These are phyloP conservation scores for Acanthamoeba healyi DNA, from an alignment of 208 protist species.

Conservation along the genomic window DNA sequence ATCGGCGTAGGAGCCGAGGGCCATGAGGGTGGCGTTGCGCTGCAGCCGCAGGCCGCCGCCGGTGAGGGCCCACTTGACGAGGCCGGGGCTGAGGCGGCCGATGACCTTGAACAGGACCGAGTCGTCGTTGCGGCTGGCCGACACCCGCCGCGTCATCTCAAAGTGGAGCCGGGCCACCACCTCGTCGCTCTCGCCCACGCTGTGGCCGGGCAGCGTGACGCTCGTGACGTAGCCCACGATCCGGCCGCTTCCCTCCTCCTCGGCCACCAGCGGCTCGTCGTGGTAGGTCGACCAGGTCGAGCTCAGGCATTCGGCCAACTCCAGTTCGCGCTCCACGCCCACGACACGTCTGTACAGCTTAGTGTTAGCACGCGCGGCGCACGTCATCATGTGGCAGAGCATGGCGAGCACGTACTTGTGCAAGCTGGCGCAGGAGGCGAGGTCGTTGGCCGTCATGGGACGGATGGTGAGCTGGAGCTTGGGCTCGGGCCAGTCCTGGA, in stretches of 20 bases:
- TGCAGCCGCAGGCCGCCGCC: slow-evolving; percentile 5
- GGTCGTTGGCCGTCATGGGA: slow-evolving; percentile 14
- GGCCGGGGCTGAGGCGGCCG: slow-evolving; percentile 6
- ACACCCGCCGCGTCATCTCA: slow-evolving; percentile 22
- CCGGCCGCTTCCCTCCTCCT: not conserved
- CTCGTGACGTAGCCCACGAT: slow-evolving; percentile 52
- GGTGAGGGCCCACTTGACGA: slow-evolving; percentile 47
- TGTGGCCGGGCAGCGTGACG: not conserved
- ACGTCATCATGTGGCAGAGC: no score
- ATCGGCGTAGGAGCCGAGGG: slow-evolving; percentile 17
- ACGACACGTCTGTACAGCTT: slow-evolving; percentile 34
- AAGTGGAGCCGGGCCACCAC: slow-evolving; percentile 45
- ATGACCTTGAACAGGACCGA: slow-evolving; percentile 50
- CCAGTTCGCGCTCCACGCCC: slow-evolving; percentile 42
- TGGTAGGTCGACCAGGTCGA: slow-evolving; percentile 21
- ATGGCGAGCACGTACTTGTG: slow-evolving; percentile 63
- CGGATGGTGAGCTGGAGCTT: slow-evolving; percentile 35
- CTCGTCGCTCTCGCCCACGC: slow-evolving; percentile 67
- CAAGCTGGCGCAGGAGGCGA: not conserved
- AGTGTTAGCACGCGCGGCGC: no score
- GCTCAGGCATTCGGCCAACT: slow-evolving; percentile 18
- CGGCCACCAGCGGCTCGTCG: slow-evolving; percentile 48
- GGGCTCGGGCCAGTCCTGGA: slow-evolving; percentile 30
- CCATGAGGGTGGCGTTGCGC: slow-evolving; percentile 21
- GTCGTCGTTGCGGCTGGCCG: slow-evolving; percentile 34